Percentiles rank a stretch among this genome's conserved stretches.
Conservation (phyloP, 2,329 filamentous ascomycete genomes). For the Uncinocarpus reesii region DNA sequence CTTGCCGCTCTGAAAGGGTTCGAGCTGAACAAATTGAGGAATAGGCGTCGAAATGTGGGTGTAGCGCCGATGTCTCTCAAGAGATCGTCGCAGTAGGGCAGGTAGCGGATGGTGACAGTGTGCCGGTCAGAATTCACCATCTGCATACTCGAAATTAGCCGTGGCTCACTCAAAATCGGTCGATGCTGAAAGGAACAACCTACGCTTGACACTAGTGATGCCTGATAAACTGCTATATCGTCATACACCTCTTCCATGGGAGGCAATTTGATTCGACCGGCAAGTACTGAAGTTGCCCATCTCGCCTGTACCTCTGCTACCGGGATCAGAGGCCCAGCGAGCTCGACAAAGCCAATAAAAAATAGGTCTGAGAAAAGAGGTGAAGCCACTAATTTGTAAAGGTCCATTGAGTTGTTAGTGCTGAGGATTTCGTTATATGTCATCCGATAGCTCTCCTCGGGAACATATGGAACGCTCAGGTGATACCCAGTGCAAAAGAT, state of each 20-base stretch:
- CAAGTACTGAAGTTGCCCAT: conserved; percentile 26
- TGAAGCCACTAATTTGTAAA: conserved; percentile 28
- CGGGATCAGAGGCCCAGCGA: conserved; percentile 26
- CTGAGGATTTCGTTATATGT: conserved; percentile 10
- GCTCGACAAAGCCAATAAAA: conserved; percentile 28
- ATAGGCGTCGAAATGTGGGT: conserved; percentile 24
- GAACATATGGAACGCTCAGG: conserved; percentile 18
- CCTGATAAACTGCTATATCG: conserved; percentile 22
- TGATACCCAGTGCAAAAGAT: conserved; percentile 30
- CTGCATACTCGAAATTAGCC: conserved; percentile 1
- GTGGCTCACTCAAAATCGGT: background rate
- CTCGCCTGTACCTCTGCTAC: conserved; percentile 30
- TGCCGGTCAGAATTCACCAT: conserved; percentile 29
- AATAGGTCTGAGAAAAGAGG: conserved; percentile 27
- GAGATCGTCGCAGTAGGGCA: conserved; percentile 28
- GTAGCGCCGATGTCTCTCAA: conserved; percentile 27
- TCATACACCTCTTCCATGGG: conserved; percentile 21
- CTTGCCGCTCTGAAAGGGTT: conserved; percentile 22
- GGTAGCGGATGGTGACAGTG: conserved; percentile 21
- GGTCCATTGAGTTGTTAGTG: conserved; percentile 21
- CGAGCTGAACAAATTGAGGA: conserved; percentile 21
- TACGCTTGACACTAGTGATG: conserved; percentile 20
- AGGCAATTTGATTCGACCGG: conserved; percentile 22
- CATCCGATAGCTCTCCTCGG: conserved; percentile 17
- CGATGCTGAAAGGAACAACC: background rate